Base-by-base conservation (phyloP, 129 eudicot species). In the Artemisia annua region DNA sequence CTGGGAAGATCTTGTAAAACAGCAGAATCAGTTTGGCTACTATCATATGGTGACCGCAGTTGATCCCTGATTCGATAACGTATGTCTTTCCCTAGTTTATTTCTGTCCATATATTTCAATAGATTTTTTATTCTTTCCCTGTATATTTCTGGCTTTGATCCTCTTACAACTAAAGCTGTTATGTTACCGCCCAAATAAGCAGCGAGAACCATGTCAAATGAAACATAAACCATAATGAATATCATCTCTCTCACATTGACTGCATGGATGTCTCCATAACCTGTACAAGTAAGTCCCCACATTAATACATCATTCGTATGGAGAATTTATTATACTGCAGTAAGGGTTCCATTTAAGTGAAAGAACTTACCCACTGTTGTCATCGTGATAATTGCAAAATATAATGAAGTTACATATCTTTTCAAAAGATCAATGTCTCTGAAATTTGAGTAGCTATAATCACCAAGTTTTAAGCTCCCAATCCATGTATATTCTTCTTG, bases 141-240 rank as follows among this genome's bases (percentile, higher is more conserved):
- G 35, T 90, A 90, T 79, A 46, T 66, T 66, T 66, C 54, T 0
- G 54, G 18, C 54, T 44, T 19, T 17, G 55, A 43, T 66, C 70
- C 54, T 66, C 48, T 66, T 3, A 43, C 70, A 43, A 66, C 30
- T 46, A 43, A 73, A 19, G 98, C 98, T 64, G 98, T 90, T 84
- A 94, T 90, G 79, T 90, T 94, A 90, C 98, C 98, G 26, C 90
- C 86, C 89, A 94, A 87, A 76, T 94, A 94, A 58, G 98, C 98
- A 66, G 92, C 93, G 30, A 94, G 83, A 82, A 94, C 75, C 98
- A 94, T 94, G 61, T 94, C 98, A 56, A 94, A 90, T 3, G 98
- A 94, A 71, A 90, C 97, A 63, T 90, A 94, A 63, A 88, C 59
- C 97, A 90, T 90, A 9, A 94, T 67, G 73, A 94, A 94, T 79